Conservation (phyloP, 805 yeast species). For the Kuraishia cidri region DNA sequence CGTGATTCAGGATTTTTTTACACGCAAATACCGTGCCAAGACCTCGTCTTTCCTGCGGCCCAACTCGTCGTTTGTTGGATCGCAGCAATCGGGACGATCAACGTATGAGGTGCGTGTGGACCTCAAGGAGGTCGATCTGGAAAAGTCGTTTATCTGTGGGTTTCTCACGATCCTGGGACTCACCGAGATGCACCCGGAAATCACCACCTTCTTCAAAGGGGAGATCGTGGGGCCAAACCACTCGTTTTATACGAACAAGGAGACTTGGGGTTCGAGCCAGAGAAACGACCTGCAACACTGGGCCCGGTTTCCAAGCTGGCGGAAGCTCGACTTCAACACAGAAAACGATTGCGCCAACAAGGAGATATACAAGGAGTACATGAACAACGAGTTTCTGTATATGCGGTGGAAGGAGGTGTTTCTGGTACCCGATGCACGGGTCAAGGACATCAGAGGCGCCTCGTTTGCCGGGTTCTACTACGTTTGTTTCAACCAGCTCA, state of each 20-base stretch:
- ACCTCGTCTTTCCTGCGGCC: constrained; percentile 43
- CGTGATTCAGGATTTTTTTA: constrained; percentile 1
- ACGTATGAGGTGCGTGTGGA: constrained; percentile 64
- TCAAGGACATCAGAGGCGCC: constrained; percentile 60
- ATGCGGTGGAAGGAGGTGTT: constrained; percentile 97
- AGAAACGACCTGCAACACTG: constrained; percentile 56
- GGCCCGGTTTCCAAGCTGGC: constrained; percentile 37
- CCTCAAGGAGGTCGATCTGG: constrained; percentile 59
- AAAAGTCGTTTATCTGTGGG: constrained; percentile 43
- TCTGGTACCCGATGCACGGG: constrained; percentile 67
- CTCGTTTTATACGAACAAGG: constrained; percentile 50
- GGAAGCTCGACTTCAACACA: constrained; percentile 18
- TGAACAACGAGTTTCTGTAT: constrained; percentile 44
- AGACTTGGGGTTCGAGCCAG: constrained; percentile 41
- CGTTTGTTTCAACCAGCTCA: constrained; percentile 67
- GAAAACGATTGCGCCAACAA: constrained; percentile 18
- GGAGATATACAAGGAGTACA: constrained; percentile 13
- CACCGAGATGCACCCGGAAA: constrained; percentile 50
- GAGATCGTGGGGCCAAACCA: constrained; percentile 56
- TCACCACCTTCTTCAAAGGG: constrained; percentile 66
- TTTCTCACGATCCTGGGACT: constrained; percentile 58
- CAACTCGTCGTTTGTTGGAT: constrained; percentile 54
- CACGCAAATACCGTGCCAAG: not conserved
- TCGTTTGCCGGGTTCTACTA: constrained; percentile 92
- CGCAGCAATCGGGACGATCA: constrained; percentile 60